These are phyloP conservation scores for Hymenoscyphus linearis DNA, from an alignment of 2,329 filamentous ascomycete species.

Conservation along the genomic window DNA sequence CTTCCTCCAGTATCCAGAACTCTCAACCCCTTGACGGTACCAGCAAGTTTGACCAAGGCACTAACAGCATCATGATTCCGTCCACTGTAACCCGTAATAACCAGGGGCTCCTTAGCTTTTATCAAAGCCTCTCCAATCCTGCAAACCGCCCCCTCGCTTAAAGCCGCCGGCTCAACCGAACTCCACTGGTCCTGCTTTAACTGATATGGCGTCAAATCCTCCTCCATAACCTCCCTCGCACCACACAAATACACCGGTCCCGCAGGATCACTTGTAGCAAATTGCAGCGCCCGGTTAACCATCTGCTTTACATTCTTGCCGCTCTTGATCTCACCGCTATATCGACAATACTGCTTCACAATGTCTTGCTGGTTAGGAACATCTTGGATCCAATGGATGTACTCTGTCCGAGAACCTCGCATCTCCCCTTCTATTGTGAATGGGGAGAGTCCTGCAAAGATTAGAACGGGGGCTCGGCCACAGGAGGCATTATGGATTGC, in stretches of 20 bases:
- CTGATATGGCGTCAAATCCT: constrained; percentile 57
- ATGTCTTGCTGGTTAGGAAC: constrained; percentile 71
- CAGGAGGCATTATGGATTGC: constrained; percentile 69
- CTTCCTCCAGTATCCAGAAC: constrained; percentile 73
- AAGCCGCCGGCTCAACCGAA: constrained; percentile 52
- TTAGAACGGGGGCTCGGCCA: constrained; percentile 62
- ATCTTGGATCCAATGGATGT: constrained; percentile 77
- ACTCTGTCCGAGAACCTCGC: constrained; percentile 65
- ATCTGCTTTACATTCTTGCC: constrained; percentile 72
- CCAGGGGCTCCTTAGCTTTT: constrained; percentile 58
- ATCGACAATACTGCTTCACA: constrained; percentile 67
- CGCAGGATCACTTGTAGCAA: constrained; percentile 62
- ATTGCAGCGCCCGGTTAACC: constrained; percentile 66
- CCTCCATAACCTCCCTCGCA: constrained; percentile 65
- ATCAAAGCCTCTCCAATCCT: constrained; percentile 56
- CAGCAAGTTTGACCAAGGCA: constrained; percentile 61
- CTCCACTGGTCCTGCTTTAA: constrained; percentile 56
- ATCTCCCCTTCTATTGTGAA: constrained; percentile 69
- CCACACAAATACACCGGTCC: constrained; percentile 65
- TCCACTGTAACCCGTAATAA: constrained; percentile 68
- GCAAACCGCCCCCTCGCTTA: constrained; percentile 48
- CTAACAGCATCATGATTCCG: constrained; percentile 59
- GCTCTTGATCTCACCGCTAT: constrained; percentile 64
- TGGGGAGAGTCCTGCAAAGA: constrained; percentile 70
- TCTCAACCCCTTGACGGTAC: constrained; percentile 61